Conservation (phyloP, 2,329 filamentous ascomycete genomes). For the Pseudocercospora fuligena region DNA sequence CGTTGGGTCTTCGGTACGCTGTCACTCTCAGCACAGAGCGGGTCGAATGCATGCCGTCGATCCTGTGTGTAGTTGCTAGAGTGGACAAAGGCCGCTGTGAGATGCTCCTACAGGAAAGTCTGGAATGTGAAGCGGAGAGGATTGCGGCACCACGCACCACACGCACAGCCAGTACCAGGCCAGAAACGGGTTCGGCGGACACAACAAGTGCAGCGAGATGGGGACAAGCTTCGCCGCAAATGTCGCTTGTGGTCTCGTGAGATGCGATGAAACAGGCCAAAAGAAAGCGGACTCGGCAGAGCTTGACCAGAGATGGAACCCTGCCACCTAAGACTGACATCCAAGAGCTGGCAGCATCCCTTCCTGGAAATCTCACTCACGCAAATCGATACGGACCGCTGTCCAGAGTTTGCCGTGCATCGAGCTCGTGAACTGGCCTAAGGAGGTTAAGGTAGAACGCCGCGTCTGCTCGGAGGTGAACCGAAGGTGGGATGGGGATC, state of each 20-base stretch:
- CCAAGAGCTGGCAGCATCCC: neutral
- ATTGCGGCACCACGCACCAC: conserved; percentile 13
- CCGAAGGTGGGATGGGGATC: neutral
- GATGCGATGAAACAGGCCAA: conserved; percentile 26
- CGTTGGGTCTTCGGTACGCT: conserved; percentile 13
- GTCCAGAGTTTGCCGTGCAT: conserved; percentile 4
- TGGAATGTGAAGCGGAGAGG: conserved; percentile 17
- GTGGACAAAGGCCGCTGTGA: conserved; percentile 17
- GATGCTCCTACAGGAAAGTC: conserved; percentile 11
- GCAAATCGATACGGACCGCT: neutral
- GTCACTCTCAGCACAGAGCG: conserved; percentile 23
- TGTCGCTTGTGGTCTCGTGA: conserved; percentile 31
- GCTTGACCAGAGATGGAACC: conserved; percentile 7
- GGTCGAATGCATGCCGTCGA: conserved; percentile 28
- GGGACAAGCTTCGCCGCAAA: conserved; percentile 30
- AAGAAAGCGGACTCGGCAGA: conserved; percentile 14
- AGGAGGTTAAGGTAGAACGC: neutral
- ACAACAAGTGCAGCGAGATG: conserved; percentile 21
- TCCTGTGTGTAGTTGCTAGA: conserved; percentile 7
- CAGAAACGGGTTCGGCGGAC: conserved; percentile 16
- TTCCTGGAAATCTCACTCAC: conserved; percentile 5
- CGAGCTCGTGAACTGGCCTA: neutral
- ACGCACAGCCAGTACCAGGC: conserved; percentile 13
- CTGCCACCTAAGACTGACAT: conserved; percentile 3
- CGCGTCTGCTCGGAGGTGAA: neutral